These are phyloP conservation scores for Rhytidiadelphus loreus DNA, from an alignment of 225 moss, liverwort and hornwort genomes.

Conservation along the genomic window DNA sequence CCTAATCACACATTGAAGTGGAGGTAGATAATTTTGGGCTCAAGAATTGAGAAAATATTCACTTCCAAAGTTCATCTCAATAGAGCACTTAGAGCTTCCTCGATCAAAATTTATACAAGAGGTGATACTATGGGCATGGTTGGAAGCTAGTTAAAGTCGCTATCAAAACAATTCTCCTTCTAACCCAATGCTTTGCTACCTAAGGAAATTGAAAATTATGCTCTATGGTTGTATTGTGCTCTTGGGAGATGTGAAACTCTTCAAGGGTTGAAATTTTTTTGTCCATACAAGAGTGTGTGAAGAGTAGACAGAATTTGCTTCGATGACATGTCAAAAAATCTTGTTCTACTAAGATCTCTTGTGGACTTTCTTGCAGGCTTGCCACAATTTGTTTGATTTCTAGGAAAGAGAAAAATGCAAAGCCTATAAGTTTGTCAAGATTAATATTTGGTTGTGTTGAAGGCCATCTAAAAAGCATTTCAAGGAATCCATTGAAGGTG, in stretches of 20 bases:
- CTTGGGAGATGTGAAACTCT: not conserved
- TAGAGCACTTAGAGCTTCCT: not conserved
- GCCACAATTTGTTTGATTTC: not conserved
- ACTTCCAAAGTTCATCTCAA: not conserved
- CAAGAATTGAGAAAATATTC: not conserved
- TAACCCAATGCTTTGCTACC: not conserved
- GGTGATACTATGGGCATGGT: not conserved
- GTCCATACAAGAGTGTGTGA: fast-evolving
- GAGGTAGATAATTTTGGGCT: not conserved
- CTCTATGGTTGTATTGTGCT: not conserved
- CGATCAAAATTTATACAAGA: not conserved
- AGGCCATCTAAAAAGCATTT: not conserved
- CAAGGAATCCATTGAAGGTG: not conserved
- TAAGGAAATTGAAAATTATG: not conserved
- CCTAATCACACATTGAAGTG: too few species aligned
- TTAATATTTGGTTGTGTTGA: too few species aligned
- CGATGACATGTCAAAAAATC: not conserved
- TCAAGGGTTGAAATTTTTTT: too few species aligned
- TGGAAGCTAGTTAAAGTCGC: fast-evolving
- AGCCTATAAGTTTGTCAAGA: not conserved
- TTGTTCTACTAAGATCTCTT: not conserved
- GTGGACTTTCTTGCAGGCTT: not conserved
- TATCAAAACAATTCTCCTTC: not conserved
- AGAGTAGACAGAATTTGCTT: not conserved
- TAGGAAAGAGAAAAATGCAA: not conserved